Evolutionary conservation across 805 yeast species (phyloP), one percentile per base, ranked within the genome.

Genomic region (Saitoella complicata): DNA sequence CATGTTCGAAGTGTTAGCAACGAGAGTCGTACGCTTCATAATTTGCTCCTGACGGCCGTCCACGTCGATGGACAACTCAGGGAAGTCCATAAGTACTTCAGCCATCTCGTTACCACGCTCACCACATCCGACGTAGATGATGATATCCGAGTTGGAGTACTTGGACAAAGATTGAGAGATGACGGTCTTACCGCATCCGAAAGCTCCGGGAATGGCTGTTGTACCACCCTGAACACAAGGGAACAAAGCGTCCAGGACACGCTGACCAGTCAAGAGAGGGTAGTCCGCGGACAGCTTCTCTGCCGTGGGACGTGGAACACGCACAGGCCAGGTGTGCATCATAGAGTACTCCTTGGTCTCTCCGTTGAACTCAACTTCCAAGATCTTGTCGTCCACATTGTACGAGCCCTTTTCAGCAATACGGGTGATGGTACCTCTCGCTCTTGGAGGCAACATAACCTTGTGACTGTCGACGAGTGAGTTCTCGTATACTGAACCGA

Each of bases 211-310:
- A 64, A 91, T 91, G 80, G 98, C 93, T 34, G 99, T 91, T 37
- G 99, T 91, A 71, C 99, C 99, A 70, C 99, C 99, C 72, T 91
- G 98, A 56, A 91, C 99, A 76, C 94, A 82, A 41, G 99, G 99
- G 75, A 91, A 91, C 53, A 91, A 74, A 32, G 98, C 80, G 67
- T 91, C 99, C 64, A 91, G 72, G 43, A 91, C 99, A 74, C 99
- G 83, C 72, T 91, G 99, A 58, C 99, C 99, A 12, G 99, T 91
- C 58, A 91, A 74, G 56, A 91, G 73, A 43, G 99, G 99, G 65
- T 81, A 76, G 66, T 88, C 91, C 38, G 98, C 97, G 49, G 94
- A 69, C 51, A 85, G 68, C 63, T 88, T 86, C 65, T 86, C 93
- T 43, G 96, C 81, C 41, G 88, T 97, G 11, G 99, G 98, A 69